Evolutionary conservation across 495 filamentous ascomycete genomes (phyloP), one percentile per base, ranked within the genome.

Genomic region (Xylaria nigripes): DNA sequence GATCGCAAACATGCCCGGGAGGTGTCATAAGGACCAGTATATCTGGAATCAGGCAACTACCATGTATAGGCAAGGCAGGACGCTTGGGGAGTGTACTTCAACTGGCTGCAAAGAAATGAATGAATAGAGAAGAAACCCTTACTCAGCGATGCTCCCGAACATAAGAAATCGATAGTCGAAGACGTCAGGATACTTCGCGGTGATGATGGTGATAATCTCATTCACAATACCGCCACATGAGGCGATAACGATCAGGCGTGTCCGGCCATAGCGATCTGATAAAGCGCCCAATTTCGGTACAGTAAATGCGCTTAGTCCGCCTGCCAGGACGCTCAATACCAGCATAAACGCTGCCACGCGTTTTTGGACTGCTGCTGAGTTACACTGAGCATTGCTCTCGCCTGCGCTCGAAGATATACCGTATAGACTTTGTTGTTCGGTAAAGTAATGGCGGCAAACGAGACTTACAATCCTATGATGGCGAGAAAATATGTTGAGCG

Each of bases 181-280:
- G 0, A 66, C 72, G 0, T 93, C 85, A 8, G 89, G 85, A 62
- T 80, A 87, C 56, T 76, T 86, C 36, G 81, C 88, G 13, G 90
- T 81, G 6, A 90, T 57, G 30, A 93, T 85, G 24, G 86, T 88
- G 48, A 93, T 79, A 36, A 83, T 62, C 66, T 96, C 93, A 42
- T 71, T 76, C 1, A 81, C 45, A 0, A 95, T 73, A 38, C 82
- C 79, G 8, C 89, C 90, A 2, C 80, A 64, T 12, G 84, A 83
- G 21, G 81, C 77, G 29, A 88, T 58, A 13, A 83, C 76, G 50
- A 97, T 80, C 34, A 95, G 63, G 16, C 63, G 73, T 42, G 83
- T 87, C 44, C 93, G 80, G 2, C 93, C 93, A 70, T 90, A 87
- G 6, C 88, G 83, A 72, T 98, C 93, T 1, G 92, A 96, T 19